These are phyloP conservation scores for Neopestalotiopsis rosae DNA, from an alignment of 2,329 filamentous ascomycete species.

Conservation along the genomic window DNA sequence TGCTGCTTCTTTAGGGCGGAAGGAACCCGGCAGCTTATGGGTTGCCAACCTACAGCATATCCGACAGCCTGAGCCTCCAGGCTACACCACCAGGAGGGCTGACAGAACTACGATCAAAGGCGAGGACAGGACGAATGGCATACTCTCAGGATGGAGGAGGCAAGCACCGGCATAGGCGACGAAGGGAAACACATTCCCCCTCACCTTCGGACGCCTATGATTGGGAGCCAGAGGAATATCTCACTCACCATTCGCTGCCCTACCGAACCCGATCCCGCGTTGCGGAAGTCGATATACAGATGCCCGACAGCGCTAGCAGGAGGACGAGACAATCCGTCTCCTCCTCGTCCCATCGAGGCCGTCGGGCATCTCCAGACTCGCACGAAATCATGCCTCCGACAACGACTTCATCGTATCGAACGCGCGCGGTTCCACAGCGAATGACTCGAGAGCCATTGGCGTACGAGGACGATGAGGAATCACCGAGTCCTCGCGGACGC, in stretches of 20 bases:
- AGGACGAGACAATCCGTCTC: conserved; percentile 26
- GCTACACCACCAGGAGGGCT: conserved; percentile 25
- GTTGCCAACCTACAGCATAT: conserved; percentile 33
- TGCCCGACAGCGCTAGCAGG: conserved; percentile 30
- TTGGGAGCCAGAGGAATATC: conserved; percentile 35
- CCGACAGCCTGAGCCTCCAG: conserved; percentile 22
- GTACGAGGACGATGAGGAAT: conserved; percentile 29
- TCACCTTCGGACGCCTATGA: conserved; percentile 35
- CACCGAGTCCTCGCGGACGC: conserved; percentile 25
- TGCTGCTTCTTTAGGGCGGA: conserved; percentile 22
- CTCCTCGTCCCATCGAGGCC: conserved; percentile 28
- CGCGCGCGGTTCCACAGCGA: conserved; percentile 30
- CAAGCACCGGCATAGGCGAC: conserved; percentile 35
- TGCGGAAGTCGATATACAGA: conserved; percentile 35
- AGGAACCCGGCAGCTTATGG: conserved; percentile 16
- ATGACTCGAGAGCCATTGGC: conserved; percentile 29
- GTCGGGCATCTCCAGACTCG: conserved; percentile 33
- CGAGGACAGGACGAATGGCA: conserved; percentile 35
- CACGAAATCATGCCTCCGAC: conserved; percentile 36
- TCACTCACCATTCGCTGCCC: conserved; percentile 39
- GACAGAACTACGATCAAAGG: conserved; percentile 23
- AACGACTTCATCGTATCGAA: conserved; percentile 30
- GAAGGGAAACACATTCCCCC: conserved; percentile 31
- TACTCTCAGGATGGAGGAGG: conserved; percentile 32
- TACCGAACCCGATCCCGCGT: conserved; percentile 37